Evolutionary conservation across 148 eudicot genomes (phyloP).

Genomic region (Heliamphora exappendiculata): DNA sequence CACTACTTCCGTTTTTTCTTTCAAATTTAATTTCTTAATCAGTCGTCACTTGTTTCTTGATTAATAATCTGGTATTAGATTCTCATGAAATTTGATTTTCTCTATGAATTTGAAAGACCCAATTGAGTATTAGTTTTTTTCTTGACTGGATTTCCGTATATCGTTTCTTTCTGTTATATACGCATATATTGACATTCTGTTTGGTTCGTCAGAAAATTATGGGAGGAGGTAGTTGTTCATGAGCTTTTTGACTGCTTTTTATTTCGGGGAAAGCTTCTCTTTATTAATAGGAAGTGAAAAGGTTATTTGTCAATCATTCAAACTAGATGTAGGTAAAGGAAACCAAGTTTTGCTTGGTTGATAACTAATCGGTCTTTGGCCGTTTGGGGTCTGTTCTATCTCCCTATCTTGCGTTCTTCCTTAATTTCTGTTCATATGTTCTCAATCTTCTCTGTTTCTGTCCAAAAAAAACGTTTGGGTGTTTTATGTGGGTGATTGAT

Average conservation of each 20-base stretch:
- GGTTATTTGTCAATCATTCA: constrained; percentile 34
- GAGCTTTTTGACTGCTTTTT: constrained; percentile 25
- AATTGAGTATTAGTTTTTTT: too few relatives aligned
- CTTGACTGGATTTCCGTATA: too few relatives aligned
- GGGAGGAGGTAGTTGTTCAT: background rate
- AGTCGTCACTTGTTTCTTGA: too few relatives aligned
- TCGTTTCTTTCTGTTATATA: background rate
- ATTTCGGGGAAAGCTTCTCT: constrained; percentile 27
- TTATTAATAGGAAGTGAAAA: constrained; percentile 17
- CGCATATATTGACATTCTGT: constrained; percentile 17
- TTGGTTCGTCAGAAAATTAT: constrained; percentile 10
- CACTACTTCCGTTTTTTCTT: too few relatives aligned
- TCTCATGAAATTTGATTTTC: too few relatives aligned
- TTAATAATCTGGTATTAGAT: too few relatives aligned
- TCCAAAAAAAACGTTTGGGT: background rate
- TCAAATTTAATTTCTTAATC: too few relatives aligned
- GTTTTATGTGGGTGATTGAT: background rate
- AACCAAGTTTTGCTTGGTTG: constrained; percentile 20
- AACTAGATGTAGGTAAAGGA: constrained; percentile 15
- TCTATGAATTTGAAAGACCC: too few relatives aligned
- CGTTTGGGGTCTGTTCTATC: constrained; percentile 20
- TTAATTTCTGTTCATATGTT: too few relatives aligned
- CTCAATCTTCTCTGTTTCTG: constrained; percentile 1
- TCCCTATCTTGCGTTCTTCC: constrained; percentile 3
- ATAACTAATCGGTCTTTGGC: constrained; percentile 24